Conservation (phyloP, 129 eudicot genomes). For the Lonicera japonica region DNA sequence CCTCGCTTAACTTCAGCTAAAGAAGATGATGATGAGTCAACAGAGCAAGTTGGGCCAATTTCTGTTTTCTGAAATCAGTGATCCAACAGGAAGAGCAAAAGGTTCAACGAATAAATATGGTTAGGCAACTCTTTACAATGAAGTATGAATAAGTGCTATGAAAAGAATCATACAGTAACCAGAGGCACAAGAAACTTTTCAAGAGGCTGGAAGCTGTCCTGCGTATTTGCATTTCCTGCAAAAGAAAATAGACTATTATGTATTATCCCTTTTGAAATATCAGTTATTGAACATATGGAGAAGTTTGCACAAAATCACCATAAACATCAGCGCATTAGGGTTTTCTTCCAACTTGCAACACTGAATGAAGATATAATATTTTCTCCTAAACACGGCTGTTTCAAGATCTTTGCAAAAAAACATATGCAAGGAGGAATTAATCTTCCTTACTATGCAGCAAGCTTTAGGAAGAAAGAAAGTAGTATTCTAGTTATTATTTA, state of each 20-base stretch:
- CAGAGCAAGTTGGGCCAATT: conserved; percentile 23
- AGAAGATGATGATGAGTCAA: conserved; percentile 29
- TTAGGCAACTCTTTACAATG: background rate
- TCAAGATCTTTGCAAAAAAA: too few relatives aligned
- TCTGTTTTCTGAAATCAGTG: conserved; percentile 27
- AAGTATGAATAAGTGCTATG: conserved; percentile 10
- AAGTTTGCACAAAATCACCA: too few relatives aligned
- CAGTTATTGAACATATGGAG: background rate
- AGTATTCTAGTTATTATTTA: too few relatives aligned
- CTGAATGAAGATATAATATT: too few relatives aligned
- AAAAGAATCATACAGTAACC: conserved; percentile 32
- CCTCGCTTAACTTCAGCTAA: conserved; percentile 26
- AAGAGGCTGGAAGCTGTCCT: conserved; percentile 16
- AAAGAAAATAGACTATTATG: conserved; percentile 1
- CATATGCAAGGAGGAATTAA: too few relatives aligned
- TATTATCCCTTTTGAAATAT: background rate
- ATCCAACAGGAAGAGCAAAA: conserved; percentile 12
- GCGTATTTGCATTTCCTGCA: conserved; percentile 41
- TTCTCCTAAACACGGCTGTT: too few relatives aligned
- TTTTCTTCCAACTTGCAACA: too few relatives aligned
- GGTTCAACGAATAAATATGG: background rate
- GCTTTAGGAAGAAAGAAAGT: too few relatives aligned
- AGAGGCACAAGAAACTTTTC: conserved; percentile 38
- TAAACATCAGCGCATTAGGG: too few relatives aligned
- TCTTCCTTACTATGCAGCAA: too few relatives aligned